Conservation (phyloP, 2,329 filamentous ascomycete genomes). For the Aspergillus arachidicola region DNA sequence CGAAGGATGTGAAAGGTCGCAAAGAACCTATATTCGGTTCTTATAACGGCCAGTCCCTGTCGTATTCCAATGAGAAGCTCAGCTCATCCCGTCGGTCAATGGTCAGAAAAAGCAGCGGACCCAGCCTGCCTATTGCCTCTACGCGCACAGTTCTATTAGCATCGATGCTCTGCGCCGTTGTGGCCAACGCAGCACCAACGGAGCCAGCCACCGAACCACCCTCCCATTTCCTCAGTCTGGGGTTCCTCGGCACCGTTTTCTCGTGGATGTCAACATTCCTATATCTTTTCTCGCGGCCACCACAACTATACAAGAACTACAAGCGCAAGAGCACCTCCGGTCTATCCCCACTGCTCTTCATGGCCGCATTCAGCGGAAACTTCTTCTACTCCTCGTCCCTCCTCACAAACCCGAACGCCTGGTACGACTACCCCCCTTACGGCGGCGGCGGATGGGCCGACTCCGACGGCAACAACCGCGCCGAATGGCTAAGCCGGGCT, state of each 20-base stretch:
- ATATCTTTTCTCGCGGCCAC: constrained; percentile 62
- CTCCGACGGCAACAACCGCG: constrained; percentile 55
- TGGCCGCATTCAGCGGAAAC: constrained; percentile 69
- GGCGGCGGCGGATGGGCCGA: constrained; percentile 64
- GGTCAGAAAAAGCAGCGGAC: constrained; percentile 28
- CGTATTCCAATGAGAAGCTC: constrained; percentile 40
- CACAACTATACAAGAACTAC: constrained; percentile 69
- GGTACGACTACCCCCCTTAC: constrained; percentile 59
- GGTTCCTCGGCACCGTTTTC: constrained; percentile 53
- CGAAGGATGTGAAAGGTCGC: constrained; percentile 31
- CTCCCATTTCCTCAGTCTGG: constrained; percentile 34
- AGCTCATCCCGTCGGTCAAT: constrained; percentile 31
- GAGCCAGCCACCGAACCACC: constrained; percentile 13
- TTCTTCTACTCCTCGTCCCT: constrained; percentile 67
- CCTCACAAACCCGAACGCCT: constrained; percentile 65
- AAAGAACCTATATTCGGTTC: constrained; percentile 26
- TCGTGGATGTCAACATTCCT: constrained; percentile 60
- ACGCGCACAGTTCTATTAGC: constrained; percentile 49
- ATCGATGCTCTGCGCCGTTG: constrained; percentile 48
- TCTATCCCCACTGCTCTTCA: constrained; percentile 64
- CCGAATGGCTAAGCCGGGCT: constrained; percentile 60
- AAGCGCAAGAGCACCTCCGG: constrained; percentile 64
- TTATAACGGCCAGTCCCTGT: constrained; percentile 25
- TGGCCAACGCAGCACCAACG: constrained; percentile 46
- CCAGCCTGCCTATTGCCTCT: constrained; percentile 36